These are phyloP conservation scores for Penicillium coprophilum DNA, from an alignment of 495 filamentous ascomycete genomes.

Conservation along the genomic window DNA sequence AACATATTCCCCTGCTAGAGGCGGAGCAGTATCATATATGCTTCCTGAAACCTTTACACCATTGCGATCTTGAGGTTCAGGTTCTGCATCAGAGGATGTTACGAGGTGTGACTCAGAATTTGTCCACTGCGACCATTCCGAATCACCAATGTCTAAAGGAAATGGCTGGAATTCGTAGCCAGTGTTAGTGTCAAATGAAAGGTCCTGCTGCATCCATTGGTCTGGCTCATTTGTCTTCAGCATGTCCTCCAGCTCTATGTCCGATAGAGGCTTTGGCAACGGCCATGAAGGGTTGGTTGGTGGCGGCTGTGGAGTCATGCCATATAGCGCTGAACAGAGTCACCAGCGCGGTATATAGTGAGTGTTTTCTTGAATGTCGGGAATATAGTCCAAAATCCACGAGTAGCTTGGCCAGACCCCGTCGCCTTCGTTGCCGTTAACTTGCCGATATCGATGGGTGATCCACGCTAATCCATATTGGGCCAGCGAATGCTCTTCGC, in stretches of 20 bases:
- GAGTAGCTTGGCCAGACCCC: background rate
- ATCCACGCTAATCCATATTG: background rate
- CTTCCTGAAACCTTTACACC: background rate
- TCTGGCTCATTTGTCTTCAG: slow-evolving; percentile 2
- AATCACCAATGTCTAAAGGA: slow-evolving; percentile 12
- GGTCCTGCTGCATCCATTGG: slow-evolving; percentile 6
- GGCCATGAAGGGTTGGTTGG: slow-evolving; percentile 8
- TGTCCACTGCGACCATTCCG: slow-evolving; percentile 17
- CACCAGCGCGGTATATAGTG: background rate
- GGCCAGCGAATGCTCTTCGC: background rate
- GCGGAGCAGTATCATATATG: background rate
- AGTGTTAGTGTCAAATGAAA: slow-evolving; percentile 7
- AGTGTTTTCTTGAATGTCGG: background rate
- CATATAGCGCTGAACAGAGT: background rate
- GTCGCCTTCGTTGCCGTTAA: background rate
- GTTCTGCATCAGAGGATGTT: background rate
- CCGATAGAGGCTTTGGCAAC: slow-evolving; percentile 15
- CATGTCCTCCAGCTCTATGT: slow-evolving; percentile 14
- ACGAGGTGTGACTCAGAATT: slow-evolving; percentile 5
- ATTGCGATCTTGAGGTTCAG: background rate
- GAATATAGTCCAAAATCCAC: background rate
- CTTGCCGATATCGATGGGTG: background rate
- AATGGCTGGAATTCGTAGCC: slow-evolving; percentile 22
- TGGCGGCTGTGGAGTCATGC: slow-evolving; percentile 16
- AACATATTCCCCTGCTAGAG: background rate